Percentiles rank a stretch among this genome's conserved stretches.
Conservation (phyloP, 306 rosid genomes). For the Citrullus colocynthis region DNA sequence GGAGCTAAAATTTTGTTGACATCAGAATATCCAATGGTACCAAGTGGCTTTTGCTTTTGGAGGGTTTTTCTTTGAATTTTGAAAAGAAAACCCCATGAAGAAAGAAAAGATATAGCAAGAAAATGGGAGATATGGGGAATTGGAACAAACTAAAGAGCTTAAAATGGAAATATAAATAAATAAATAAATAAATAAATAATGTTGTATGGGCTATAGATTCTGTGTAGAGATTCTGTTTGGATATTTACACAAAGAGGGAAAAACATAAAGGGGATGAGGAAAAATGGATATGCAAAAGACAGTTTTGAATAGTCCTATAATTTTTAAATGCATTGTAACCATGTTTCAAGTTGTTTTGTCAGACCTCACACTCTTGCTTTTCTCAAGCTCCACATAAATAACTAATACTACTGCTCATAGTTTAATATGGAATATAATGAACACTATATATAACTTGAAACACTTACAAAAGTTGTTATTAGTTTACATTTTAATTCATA, state of each 20-base stretch:
- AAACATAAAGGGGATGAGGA: neutral
- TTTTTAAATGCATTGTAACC: neutral
- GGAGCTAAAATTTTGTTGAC: neutral
- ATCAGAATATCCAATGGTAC: neutral
- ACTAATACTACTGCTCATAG: too few species aligned
- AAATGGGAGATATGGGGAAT: neutral
- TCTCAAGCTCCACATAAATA: neutral
- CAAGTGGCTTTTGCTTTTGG: neutral
- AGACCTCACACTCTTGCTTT: neutral
- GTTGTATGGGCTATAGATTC: neutral
- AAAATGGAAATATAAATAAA: neutral
- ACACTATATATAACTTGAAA: too few species aligned
- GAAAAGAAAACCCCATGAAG: neutral
- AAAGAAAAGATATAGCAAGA: neutral
- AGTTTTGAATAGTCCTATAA: neutral
- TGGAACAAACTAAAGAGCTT: neutral
- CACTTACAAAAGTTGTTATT: too few species aligned
- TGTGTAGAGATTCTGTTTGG: neutral
- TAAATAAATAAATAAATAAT: neutral
- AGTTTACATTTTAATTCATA: too few species aligned
- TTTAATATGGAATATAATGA: too few species aligned
- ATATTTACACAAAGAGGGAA: neutral
- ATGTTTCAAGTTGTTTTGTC: neutral
- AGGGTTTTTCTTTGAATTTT: neutral
- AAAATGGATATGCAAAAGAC: neutral